These are phyloP conservation scores for Madurella fahalii DNA, from an alignment of 2,329 filamentous ascomycete genomes.

Conservation along the genomic window DNA sequence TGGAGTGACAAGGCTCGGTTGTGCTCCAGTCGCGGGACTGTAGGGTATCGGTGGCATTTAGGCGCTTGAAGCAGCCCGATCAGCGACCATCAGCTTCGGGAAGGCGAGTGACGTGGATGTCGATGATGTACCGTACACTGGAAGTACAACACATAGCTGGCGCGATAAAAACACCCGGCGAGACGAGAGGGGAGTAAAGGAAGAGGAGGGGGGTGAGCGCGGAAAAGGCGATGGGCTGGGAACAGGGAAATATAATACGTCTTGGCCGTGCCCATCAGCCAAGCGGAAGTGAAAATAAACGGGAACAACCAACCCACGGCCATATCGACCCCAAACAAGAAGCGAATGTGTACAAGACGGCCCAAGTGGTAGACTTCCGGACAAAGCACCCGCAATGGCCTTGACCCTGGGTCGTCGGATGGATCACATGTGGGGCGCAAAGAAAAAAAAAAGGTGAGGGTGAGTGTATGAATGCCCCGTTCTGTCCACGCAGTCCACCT, in stretches of 20 bases:
- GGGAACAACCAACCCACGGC: slow-evolving; percentile 5
- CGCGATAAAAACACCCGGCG: neutral
- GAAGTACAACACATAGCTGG: slow-evolving; percentile 2
- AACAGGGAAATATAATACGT: slow-evolving; percentile 15
- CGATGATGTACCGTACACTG: neutral
- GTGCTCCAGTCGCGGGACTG: slow-evolving; percentile 4
- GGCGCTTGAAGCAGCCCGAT: slow-evolving; percentile 26
- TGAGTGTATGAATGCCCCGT: neutral
- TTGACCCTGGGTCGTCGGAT: slow-evolving; percentile 22
- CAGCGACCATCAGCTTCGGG: slow-evolving; percentile 22
- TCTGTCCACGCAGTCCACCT: neutral
- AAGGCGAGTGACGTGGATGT: slow-evolving; percentile 20
- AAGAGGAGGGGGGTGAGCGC: neutral
- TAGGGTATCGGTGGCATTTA: slow-evolving; percentile 26
- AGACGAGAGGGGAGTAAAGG: slow-evolving; percentile 1
- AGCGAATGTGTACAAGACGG: slow-evolving; percentile 14
- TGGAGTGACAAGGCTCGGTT: neutral
- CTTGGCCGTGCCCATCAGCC: slow-evolving; percentile 1
- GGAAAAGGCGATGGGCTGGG: slow-evolving; percentile 1
- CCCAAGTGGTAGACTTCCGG: slow-evolving; percentile 20
- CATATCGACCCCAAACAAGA: slow-evolving; percentile 9
- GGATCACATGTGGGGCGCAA: slow-evolving; percentile 23
- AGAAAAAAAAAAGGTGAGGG: too few relatives aligned
- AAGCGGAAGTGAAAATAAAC: slow-evolving; percentile 4
- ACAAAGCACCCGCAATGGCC: slow-evolving; percentile 21